Conservation (phyloP, 2,329 filamentous ascomycete genomes). For the Domatiomyces globalis region DNA sequence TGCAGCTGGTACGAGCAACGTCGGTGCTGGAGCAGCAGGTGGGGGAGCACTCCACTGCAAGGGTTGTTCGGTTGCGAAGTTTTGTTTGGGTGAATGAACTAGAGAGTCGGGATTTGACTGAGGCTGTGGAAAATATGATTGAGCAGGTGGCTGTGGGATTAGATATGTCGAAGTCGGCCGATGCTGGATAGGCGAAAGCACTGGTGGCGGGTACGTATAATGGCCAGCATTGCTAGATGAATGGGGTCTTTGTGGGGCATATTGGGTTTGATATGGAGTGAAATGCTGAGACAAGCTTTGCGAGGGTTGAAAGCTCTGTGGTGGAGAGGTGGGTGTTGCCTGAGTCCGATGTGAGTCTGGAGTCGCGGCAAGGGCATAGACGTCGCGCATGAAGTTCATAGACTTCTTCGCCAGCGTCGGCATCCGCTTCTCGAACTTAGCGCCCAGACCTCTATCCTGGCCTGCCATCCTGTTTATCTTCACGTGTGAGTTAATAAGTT, state of each 20-base stretch:
- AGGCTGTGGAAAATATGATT: not conserved
- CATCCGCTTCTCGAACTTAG: conserved; percentile 1
- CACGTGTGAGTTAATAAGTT: too few relatives aligned
- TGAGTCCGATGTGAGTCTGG: not conserved
- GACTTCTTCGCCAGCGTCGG: conserved; percentile 11
- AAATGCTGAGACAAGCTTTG: too few relatives aligned
- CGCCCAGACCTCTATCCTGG: not conserved
- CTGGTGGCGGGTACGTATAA: not conserved
- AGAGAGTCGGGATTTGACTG: not conserved
- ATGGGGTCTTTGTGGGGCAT: not conserved
- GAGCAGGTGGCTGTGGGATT: not conserved
- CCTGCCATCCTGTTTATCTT: not conserved
- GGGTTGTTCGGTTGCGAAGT: not conserved
- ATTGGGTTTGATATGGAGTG: not conserved
- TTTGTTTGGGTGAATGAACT: not conserved
- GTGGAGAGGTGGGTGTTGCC: not conserved
- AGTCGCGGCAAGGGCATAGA: conserved; percentile 2
- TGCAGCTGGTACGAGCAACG: conserved; percentile 56
- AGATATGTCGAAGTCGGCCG: not conserved
- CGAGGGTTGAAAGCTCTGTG: not conserved
- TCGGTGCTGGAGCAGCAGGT: conserved; percentile 61
- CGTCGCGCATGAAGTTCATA: conserved; percentile 12
- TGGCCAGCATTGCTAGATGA: not conserved
- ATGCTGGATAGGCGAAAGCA: not conserved
- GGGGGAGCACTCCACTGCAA: conserved; percentile 40